Conservation (phyloP, 768 basidiomycete genomes). For the Lactarius sanguifluus region DNA sequence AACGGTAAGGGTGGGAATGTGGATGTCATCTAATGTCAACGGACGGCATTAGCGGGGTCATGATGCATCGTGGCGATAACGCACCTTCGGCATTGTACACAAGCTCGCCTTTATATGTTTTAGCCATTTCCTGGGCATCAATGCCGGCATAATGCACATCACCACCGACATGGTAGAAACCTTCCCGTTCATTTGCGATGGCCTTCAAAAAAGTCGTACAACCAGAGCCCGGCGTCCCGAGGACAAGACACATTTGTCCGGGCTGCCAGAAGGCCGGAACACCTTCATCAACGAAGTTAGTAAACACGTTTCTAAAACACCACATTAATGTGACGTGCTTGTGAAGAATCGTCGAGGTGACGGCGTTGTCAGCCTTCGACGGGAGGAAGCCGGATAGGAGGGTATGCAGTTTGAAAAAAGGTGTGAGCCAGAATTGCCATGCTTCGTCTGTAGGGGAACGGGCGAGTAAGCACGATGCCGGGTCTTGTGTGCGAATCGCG, state of each 20-base stretch:
- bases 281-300: slow-evolving; percentile 70
- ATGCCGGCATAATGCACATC: slow-evolving; percentile 84
- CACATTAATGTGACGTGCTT: slow-evolving; percentile 10
- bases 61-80: background rate
- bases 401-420: slow-evolving; percentile 15
- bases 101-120: slow-evolving; percentile 77
- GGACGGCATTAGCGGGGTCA: slow-evolving; percentile 15
- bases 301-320: background rate
- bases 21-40: slow-evolving; percentile 63
- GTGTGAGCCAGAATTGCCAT: slow-evolving; percentile 29
- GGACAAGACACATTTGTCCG: slow-evolving; percentile 30
- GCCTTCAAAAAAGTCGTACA: slow-evolving; percentile 86
- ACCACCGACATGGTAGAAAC: slow-evolving; percentile 63
- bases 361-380: slow-evolving; percentile 8
- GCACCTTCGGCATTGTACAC: slow-evolving; percentile 76
- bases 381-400: slow-evolving; percentile 13
- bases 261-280: slow-evolving; percentile 45
- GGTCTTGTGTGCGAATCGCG: background rate
- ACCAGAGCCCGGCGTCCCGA: slow-evolving; percentile 55
- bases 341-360: slow-evolving; percentile 25
- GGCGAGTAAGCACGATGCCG: background rate
- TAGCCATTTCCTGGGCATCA: slow-evolving; percentile 70
- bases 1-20: slow-evolving; percentile 81
- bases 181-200: slow-evolving; percentile 73
- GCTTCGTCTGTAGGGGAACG: slow-evolving; percentile 21